A percentile compares a stretch with the other conserved stretches of the same genome.
Conservation (phyloP, 1,139 yeast species). For the Ogataea hybrid region DNA sequence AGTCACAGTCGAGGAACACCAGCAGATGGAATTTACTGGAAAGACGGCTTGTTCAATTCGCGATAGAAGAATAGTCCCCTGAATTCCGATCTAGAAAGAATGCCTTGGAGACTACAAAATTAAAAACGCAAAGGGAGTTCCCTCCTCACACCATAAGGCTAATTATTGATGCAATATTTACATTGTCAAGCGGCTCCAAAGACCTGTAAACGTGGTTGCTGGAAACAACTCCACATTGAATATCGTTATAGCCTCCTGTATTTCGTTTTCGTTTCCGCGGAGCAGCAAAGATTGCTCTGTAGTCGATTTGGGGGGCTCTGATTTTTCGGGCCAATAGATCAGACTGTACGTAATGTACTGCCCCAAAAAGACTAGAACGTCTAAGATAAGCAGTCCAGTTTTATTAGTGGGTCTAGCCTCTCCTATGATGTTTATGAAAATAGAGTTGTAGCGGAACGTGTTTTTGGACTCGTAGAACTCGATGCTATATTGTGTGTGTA, state of each 20-base stretch:
- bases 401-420: constrained; percentile 15
- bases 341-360: constrained; percentile 20
- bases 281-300: constrained; percentile 2
- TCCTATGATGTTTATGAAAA: constrained; percentile 27
- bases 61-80: not conserved
- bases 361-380: constrained; percentile 16
- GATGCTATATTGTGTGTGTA: constrained; percentile 11
- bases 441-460: constrained; percentile 17
- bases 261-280: constrained; percentile 16
- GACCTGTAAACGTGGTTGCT: constrained; percentile 5
- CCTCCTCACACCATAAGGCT: constrained; percentile 5
- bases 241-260: constrained; percentile 19
- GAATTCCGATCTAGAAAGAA: not conserved
- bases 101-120: not conserved
- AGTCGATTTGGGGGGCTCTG: not conserved
- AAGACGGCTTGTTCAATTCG: not conserved
- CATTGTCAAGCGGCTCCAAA: constrained; percentile 4
- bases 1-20: not conserved
- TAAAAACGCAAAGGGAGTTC: not conserved
- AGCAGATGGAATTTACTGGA: not conserved
- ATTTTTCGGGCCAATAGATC: constrained; percentile 10
- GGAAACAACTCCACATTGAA: constrained; percentile 23
- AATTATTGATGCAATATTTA: not conserved
- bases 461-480: constrained; percentile 11
- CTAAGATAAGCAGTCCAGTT: constrained; percentile 17